phyloP scores from a whole-genome alignment of 345 rosid genomes.

The Linum usitatissimum region DNA sequence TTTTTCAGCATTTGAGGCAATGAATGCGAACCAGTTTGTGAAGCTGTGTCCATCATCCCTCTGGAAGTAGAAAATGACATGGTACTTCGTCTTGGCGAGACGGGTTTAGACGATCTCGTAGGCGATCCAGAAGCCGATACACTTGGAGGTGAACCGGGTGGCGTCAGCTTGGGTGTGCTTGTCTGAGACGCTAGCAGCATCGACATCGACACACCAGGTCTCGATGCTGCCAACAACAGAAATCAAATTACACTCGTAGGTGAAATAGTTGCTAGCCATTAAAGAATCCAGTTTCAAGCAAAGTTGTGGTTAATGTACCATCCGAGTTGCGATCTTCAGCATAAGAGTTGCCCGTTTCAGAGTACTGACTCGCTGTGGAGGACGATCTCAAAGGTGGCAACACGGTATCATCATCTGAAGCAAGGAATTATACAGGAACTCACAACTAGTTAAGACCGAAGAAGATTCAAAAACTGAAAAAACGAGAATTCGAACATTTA shows the following conservation, averaged over 20 bases:
- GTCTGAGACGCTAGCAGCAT: conserved; percentile 49
- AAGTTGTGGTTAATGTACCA: conserved; percentile 23
- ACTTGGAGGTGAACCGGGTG: conserved; percentile 77
- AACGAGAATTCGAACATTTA: background rate
- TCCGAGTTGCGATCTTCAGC: conserved; percentile 37
- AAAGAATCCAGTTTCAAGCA: no score
- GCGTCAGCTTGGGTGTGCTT: conserved; percentile 67
- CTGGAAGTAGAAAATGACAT: conserved; percentile 70
- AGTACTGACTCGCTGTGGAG: conserved; percentile 41
- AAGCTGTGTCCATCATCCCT: conserved; percentile 50
- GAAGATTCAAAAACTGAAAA: no score
- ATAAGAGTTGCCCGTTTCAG: conserved; percentile 41
- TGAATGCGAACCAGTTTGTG: conserved; percentile 48
- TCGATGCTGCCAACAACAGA: conserved; percentile 26
- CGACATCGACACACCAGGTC: conserved; percentile 32
- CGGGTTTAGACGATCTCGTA: conserved; percentile 56
- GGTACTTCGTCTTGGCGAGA: conserved; percentile 66
- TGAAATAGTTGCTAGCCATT: background rate
- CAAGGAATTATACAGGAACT: background rate
- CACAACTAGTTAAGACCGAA: background rate
- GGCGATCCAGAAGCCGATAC: conserved; percentile 77
- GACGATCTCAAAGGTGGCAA: conserved; percentile 40
- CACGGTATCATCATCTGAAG: conserved; percentile 52
- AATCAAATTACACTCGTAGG: background rate
- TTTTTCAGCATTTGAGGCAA: background rate